A percentile compares a stretch with the other conserved stretches of the same genome.
phyloP scores from a whole-genome alignment of 2,329 filamentous ascomycete species.

The Fusarium sp. region DNA sequence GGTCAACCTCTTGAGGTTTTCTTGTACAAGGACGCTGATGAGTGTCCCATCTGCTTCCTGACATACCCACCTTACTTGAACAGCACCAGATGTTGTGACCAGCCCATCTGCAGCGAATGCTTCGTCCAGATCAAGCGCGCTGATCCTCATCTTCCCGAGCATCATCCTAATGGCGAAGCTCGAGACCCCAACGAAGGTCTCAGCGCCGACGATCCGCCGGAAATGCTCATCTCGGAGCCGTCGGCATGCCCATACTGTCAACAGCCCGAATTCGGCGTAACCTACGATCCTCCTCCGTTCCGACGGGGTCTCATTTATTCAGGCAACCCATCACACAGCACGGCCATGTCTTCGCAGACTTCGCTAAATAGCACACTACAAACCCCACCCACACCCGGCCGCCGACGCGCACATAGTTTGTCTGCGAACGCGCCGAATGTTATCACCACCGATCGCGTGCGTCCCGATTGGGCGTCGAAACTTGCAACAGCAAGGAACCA shows the following conservation, averaged over 20 bases:
- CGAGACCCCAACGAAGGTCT: constrained; percentile 51
- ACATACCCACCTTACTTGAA: constrained; percentile 97
- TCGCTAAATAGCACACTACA: constrained; percentile 74
- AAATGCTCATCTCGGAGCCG: constrained; percentile 87
- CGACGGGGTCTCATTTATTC: constrained; percentile 82
- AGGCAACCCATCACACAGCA: constrained; percentile 54
- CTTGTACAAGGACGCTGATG: constrained; percentile 88
- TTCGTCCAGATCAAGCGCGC: constrained; percentile 98
- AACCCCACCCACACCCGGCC: constrained; percentile 50
- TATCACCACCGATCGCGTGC: constrained; percentile 90
- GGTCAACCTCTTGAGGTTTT: constrained; percentile 94
- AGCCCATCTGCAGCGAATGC: constrained; percentile 96
- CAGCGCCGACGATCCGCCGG: constrained; percentile 62
- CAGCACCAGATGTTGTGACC: constrained; percentile 93
- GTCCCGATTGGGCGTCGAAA: constrained; percentile 95
- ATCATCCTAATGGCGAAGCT: constrained; percentile 64
- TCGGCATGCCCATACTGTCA: constrained; percentile 95
- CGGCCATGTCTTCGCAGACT: constrained; percentile 88
- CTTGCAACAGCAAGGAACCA: constrained; percentile 86
- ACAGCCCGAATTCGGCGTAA: constrained; percentile 95
- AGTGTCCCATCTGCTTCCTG: constrained; percentile 97
- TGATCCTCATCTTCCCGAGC: constrained; percentile 89
- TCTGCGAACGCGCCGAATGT: constrained; percentile 87
- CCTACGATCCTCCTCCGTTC: constrained; percentile 90
- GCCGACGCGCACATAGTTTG: constrained; percentile 68